Conservation (phyloP, 352 stramenopile species). For the Globisporangium orthogonon region DNA sequence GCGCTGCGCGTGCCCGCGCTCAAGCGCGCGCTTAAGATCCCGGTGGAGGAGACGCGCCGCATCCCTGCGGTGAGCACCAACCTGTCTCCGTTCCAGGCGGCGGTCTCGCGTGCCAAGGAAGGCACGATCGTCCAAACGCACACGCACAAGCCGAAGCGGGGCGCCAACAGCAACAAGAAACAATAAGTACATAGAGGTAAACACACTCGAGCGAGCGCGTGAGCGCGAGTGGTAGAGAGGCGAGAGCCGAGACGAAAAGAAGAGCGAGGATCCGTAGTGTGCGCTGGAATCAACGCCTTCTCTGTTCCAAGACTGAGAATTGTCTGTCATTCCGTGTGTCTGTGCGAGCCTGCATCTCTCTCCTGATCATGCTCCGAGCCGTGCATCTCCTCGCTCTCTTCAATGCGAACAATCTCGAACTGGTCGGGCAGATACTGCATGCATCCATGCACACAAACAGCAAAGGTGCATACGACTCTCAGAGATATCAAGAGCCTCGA, state of each 20-base stretch:
- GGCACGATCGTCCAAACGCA: slow-evolving; percentile 62
- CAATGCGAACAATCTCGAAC: slow-evolving; percentile 31
- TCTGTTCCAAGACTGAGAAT: neutral
- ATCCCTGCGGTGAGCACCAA: slow-evolving; percentile 24
- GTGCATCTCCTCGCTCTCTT: slow-evolving; percentile 1
- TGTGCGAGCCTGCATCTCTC: neutral
- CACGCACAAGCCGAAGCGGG: slow-evolving; percentile 47
- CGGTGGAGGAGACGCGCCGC: slow-evolving; percentile 29
- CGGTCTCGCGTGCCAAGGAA: slow-evolving; percentile 62
- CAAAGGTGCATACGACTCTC: no score
- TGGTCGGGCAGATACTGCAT: slow-evolving; percentile 47
- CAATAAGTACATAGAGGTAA: slow-evolving; percentile 21
- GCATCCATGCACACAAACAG: neutral
- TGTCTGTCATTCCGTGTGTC: neutral
- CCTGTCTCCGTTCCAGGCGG: slow-evolving; percentile 67
- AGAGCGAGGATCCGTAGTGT: neutral
- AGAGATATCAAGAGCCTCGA: no score
- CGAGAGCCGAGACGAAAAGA: neutral
- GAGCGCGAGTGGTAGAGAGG: neutral
- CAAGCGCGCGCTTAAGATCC: slow-evolving; percentile 52
- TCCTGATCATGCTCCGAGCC: neutral
- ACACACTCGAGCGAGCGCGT: neutral
- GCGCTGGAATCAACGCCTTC: neutral
- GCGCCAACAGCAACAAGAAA: slow-evolving; percentile 22
- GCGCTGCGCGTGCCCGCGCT: slow-evolving; percentile 49